Evolutionary conservation across 1,139 yeast genomes (phyloP).

Genomic region (Suhomyces ambrosiae): DNA sequence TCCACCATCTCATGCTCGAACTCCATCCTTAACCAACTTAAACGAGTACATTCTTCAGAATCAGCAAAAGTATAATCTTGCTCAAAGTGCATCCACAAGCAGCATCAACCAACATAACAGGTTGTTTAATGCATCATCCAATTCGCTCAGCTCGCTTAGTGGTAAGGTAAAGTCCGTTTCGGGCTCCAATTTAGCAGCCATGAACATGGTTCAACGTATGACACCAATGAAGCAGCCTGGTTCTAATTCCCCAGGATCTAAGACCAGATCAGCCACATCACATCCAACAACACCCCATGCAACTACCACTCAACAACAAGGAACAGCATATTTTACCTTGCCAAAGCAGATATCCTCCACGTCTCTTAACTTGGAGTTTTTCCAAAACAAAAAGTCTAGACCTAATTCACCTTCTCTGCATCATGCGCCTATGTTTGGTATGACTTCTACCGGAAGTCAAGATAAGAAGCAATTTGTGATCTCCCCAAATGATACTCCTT

Average conservation of each 20-base stretch:
- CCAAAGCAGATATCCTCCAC: conserved; percentile 30
- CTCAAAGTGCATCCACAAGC: conserved; percentile 8
- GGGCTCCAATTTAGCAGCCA: conserved; percentile 24
- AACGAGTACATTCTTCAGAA: conserved; percentile 33
- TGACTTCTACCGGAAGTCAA: conserved; percentile 4
- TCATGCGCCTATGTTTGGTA: conserved; percentile 15
- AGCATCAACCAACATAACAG: conserved; percentile 17
- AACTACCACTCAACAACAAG: conserved; percentile 16
- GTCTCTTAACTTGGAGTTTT: conserved; percentile 34
- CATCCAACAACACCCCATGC: conserved; percentile 11
- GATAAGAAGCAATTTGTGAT: conserved; percentile 20
- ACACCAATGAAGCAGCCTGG: conserved; percentile 38
- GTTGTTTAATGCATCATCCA: conserved; percentile 28
- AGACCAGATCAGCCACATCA: conserved; percentile 4
- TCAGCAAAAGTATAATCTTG: conserved; percentile 18
- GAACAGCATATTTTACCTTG: conserved; percentile 17
- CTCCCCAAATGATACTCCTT: conserved; percentile 43
- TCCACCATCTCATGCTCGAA: conserved; percentile 15
- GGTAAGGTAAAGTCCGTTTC: conserved; percentile 26
- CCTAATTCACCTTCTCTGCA: conserved; percentile 41
- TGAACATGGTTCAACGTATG: conserved; percentile 34
- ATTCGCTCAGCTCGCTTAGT: conserved; percentile 30
- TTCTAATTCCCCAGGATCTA: conserved; percentile 11
- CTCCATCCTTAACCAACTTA: conserved; percentile 31
- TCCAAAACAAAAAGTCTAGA: conserved; percentile 38